Conservation (phyloP, 163 green algal species). For the Trebouxia gelatinosa region DNA sequence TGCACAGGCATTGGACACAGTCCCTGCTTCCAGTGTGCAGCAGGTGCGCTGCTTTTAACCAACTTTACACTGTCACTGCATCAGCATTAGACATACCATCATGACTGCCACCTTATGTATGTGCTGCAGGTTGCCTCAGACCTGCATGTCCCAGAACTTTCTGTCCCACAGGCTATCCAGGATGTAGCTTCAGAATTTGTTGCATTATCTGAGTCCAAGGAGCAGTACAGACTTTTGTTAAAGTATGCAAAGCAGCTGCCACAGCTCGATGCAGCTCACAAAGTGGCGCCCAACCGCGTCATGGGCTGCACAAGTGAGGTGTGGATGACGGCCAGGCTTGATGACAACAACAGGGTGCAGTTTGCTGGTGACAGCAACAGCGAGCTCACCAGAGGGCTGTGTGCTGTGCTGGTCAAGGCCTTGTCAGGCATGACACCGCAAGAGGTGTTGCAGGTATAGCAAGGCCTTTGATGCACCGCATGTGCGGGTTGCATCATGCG, state of each 20-base stretch:
- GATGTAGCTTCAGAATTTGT: neutral
- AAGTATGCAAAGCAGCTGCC: conserved; percentile 47
- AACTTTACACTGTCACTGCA: no score
- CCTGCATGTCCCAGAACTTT: no score
- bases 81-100: no score
- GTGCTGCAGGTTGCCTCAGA: no score
- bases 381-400: conserved; percentile 77
- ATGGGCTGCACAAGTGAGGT: conserved; percentile 86
- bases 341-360: conserved; percentile 52
- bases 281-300: conserved; percentile 67
- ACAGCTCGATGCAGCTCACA: conserved; percentile 38
- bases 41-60: no score
- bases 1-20: no score
- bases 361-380: conserved; percentile 75
- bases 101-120: no score
- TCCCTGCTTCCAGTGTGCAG: no score
- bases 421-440: conserved; percentile 68
- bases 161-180: neutral
- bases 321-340: conserved; percentile 73
- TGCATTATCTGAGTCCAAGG: conserved; percentile 7
- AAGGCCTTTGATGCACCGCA: no score
- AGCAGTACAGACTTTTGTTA: conserved; percentile 47
- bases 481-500: no score
- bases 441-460: conserved; percentile 62
- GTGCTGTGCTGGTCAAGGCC: conserved; percentile 57